Base-by-base conservation (phyloP, 768 basidiomycete genomes). In the Russula griseocarnosa region DNA sequence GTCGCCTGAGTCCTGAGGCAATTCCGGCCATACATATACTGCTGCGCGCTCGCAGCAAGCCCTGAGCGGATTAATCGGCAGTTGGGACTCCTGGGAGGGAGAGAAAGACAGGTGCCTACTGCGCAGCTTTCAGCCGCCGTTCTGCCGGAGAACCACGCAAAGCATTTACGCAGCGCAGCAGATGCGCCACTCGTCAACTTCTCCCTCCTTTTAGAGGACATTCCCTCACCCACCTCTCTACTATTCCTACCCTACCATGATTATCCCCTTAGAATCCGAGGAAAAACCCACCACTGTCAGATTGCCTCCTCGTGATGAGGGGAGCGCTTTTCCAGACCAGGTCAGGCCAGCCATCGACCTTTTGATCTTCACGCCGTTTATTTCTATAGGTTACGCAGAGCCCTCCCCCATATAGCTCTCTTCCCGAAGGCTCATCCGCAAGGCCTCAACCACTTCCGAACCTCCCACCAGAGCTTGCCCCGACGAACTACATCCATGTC, bases 321-420 rank as follows among this genome's bases (percentile, higher is more conserved):
- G 13, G 47, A 7, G 11, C 1, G 18, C 47, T 14, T 8, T 47
- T 14, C 38, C 47, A 34, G 59, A 44, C 8, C 47, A 61, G 60
- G 60, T 61, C 38, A 26, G 44, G 20, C 32, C 5, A 40, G 18
- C 14, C 14, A 7, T 28, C 16, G n/a, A 46, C 9, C 52, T 18
- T 32, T 26, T 32, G 38, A 18, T 16, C 22, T 5, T 55, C 34
- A 59, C 36, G 18, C 24, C 49, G 0, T 18, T 18, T 3, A 20
- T 8, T 13, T 7, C 13, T 16, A 5, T 8, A 8, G 13, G 14
- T 18, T 8, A 5, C 14, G 13, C 32, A 61, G 64, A 52, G 34
- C 55, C 64, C 64, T 61, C 64, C 64, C 3, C 64, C 64, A 28
- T 65, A 65, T 36, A 61, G 24, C n/a, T 20, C 54, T 8, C n/a